Percentiles rank a stretch among this genome's conserved stretches.
These are phyloP conservation scores for Trichoderma citrinoviride DNA, from an alignment of 2,329 filamentous ascomycete species.

Conservation along the genomic window DNA sequence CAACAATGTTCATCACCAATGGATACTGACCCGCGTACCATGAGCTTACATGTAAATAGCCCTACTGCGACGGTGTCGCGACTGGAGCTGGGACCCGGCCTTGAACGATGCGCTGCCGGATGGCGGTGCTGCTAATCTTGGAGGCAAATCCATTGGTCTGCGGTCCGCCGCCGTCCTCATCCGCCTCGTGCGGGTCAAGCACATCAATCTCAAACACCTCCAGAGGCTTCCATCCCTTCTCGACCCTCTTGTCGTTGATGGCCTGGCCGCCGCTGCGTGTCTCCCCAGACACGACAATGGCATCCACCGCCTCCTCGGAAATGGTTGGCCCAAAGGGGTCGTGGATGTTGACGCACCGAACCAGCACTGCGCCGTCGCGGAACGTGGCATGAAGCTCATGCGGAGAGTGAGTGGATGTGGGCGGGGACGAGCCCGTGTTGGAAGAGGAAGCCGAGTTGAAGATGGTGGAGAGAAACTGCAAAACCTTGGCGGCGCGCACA, in stretches of 20 bases:
- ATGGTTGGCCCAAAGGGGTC: slow-evolving; percentile 91
- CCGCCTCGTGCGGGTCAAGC: slow-evolving; percentile 56
- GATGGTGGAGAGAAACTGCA: slow-evolving; percentile 70
- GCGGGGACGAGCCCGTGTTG: slow-evolving; percentile 14
- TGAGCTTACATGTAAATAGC: too few species aligned
- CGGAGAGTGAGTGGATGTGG: slow-evolving; percentile 14
- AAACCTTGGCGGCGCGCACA: slow-evolving; percentile 64
- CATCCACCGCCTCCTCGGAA: slow-evolving; percentile 72
- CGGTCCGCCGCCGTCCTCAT: slow-evolving; percentile 48
- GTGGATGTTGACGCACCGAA: slow-evolving; percentile 81
- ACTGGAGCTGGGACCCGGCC: not conserved
- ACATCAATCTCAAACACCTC: slow-evolving; percentile 89
- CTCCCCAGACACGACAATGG: slow-evolving; percentile 83
- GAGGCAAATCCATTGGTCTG: slow-evolving; percentile 58
- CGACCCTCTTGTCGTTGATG: slow-evolving; percentile 77
- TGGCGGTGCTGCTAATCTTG: slow-evolving; percentile 91
- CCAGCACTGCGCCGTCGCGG: slow-evolving; percentile 56
- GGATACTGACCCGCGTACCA: too few species aligned
- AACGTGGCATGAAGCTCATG: slow-evolving; percentile 49
- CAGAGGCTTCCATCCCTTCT: slow-evolving; percentile 72
- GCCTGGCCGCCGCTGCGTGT: slow-evolving; percentile 79
- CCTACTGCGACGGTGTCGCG: too few species aligned
- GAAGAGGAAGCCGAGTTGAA: slow-evolving; percentile 43
- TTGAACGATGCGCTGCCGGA: slow-evolving; percentile 54
- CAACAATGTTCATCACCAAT: too few species aligned